Evolutionary conservation across 805 yeast species (phyloP).

Genomic region (Starmera dryadoides): DNA sequence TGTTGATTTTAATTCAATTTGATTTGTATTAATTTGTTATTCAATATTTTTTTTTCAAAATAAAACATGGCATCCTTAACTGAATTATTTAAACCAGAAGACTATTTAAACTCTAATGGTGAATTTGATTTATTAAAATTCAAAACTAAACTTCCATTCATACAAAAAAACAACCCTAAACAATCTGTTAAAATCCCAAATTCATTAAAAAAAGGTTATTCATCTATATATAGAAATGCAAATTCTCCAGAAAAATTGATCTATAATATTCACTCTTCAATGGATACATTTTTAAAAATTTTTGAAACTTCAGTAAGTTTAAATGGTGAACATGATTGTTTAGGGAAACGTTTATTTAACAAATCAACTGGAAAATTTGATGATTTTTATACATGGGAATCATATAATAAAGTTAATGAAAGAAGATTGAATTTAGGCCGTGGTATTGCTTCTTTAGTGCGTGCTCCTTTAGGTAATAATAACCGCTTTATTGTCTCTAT

Average conservation of each 20-base stretch:
- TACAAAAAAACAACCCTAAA: not conserved
- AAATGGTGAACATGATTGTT: slow-evolving; percentile 23
- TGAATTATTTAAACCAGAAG: not conserved
- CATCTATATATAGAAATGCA: slow-evolving; percentile 40
- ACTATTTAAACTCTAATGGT: not conserved
- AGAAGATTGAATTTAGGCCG: slow-evolving; percentile 34
- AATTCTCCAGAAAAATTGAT: slow-evolving; percentile 25
- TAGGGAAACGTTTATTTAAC: slow-evolving; percentile 26
- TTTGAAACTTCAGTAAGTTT: slow-evolving; percentile 32
- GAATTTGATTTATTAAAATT: not conserved
- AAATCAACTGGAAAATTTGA: slow-evolving; percentile 23
- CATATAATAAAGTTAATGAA: slow-evolving; percentile 25
- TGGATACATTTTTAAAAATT: slow-evolving; percentile 33
- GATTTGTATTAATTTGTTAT: too few species aligned
- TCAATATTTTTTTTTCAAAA: too few species aligned
- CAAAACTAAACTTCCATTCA: not conserved
- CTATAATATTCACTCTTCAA: slow-evolving; percentile 30
- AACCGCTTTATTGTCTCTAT: slow-evolving; percentile 33
- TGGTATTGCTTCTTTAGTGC: slow-evolving; percentile 27
- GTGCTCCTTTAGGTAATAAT: not conserved
- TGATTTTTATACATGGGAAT: slow-evolving; percentile 29
- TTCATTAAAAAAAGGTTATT: slow-evolving; percentile 26
- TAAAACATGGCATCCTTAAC: not conserved
- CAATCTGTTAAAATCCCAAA: slow-evolving; percentile 26
- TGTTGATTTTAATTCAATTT: too few species aligned